These are phyloP conservation scores for Cladosporium sp. DNA, from an alignment of 2,329 filamentous ascomycete genomes.

Conservation along the genomic window DNA sequence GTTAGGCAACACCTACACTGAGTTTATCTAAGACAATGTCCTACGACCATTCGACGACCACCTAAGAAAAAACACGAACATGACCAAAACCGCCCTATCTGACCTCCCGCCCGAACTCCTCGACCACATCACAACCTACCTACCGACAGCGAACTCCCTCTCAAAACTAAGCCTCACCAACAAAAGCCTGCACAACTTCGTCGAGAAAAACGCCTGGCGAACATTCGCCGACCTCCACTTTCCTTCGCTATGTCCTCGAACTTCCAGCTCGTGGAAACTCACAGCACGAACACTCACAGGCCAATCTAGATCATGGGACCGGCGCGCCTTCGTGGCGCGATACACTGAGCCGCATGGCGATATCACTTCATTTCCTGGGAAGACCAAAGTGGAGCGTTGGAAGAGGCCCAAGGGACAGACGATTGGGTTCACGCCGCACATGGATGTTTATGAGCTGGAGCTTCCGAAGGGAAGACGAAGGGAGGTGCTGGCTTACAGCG, in stretches of 20 bases:
- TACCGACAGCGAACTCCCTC: constrained; percentile 45
- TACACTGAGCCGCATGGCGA: constrained; percentile 44
- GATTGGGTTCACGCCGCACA: constrained; percentile 55
- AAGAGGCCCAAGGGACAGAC: constrained; percentile 44
- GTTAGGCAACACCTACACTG: too few relatives aligned
- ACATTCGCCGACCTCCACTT: constrained; percentile 48
- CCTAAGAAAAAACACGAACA: not conserved
- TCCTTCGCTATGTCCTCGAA: constrained; percentile 32
- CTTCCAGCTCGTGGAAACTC: constrained; percentile 43
- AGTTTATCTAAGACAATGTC: too few relatives aligned
- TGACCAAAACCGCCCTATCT: constrained; percentile 23
- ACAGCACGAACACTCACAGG: constrained; percentile 53
- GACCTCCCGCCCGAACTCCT: constrained; percentile 38
- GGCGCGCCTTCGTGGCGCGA: constrained; percentile 52
- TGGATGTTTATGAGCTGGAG: constrained; percentile 28
- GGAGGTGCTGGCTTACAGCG: constrained; percentile 58
- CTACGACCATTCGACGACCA: not conserved
- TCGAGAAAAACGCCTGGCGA: constrained; percentile 45
- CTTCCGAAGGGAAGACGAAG: constrained; percentile 42
- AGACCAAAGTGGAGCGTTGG: constrained; percentile 33
- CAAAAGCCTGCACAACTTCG: constrained; percentile 41
- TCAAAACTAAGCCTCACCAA: constrained; percentile 44
- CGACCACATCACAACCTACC: constrained; percentile 32
- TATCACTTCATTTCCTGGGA: constrained; percentile 30
- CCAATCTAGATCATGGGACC: constrained; percentile 54